phyloP scores from a whole-genome alignment of 2,329 filamentous ascomycete species.

The Hortaea werneckii region DNA sequence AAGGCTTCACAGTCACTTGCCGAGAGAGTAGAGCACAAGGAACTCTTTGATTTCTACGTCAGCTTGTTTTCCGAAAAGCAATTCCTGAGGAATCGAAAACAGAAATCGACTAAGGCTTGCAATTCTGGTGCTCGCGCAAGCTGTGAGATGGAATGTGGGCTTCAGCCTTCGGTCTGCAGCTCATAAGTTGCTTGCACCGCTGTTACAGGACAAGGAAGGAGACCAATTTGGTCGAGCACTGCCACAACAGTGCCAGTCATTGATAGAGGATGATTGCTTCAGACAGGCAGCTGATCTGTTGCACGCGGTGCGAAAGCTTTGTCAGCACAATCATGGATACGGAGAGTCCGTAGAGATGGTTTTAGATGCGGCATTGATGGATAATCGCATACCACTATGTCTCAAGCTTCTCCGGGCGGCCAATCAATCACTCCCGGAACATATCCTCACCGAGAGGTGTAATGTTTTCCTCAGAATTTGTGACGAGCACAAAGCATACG shows the following conservation, averaged over 20 bases:
- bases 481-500: background rate
- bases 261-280: background rate
- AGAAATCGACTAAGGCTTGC: background rate
- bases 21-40: background rate
- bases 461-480: background rate
- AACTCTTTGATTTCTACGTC: background rate
- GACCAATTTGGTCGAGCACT: background rate
- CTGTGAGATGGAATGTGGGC: background rate
- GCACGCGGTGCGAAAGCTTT: background rate
- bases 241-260: background rate
- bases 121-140: background rate
- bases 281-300: background rate
- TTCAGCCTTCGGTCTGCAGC: background rate
- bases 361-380: background rate
- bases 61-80: background rate
- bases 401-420: background rate
- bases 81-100: background rate
- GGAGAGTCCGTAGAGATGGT: no score
- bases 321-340: background rate
- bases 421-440: background rate
- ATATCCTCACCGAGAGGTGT: background rate
- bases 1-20: background rate
- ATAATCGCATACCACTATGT: background rate
- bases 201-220: background rate
- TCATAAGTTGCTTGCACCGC: background rate